Percentiles rank a stretch among this genome's conserved stretches.
Conservation (phyloP, 371 early-diverging fungal genomes). For the Synchytrium microbalum region DNA sequence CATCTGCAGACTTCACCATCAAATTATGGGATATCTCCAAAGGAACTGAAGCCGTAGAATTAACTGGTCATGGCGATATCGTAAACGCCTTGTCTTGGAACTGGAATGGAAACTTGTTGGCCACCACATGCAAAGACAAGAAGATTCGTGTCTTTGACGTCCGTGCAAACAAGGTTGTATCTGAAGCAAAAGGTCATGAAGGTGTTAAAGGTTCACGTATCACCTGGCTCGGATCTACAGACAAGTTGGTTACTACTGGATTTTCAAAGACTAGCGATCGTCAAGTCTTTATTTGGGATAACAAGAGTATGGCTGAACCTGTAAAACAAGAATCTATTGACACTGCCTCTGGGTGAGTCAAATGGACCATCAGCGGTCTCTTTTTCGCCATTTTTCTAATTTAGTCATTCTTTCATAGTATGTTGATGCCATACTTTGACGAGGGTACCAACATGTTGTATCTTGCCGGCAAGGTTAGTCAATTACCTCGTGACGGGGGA, state of each 20-base stretch:
- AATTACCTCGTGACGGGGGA: no score
- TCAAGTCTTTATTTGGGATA: slow-evolving; percentile 86
- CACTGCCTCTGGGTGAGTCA: slow-evolving; percentile 67
- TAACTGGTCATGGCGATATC: slow-evolving; percentile 85
- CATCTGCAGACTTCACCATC: slow-evolving; percentile 87
- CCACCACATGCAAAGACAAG: slow-evolving; percentile 94
- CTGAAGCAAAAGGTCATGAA: slow-evolving; percentile 77
- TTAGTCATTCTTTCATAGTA: slow-evolving; percentile 30
- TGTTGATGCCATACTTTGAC: slow-evolving; percentile 95
- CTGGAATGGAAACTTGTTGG: slow-evolving; percentile 77
- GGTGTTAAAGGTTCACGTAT: slow-evolving; percentile 95
- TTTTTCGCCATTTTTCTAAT: slow-evolving; percentile 3
- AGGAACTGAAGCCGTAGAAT: slow-evolving; percentile 73
- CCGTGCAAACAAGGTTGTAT: slow-evolving; percentile 73
- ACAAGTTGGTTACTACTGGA: slow-evolving; percentile 86
- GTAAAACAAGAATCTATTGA: slow-evolving; percentile 73
- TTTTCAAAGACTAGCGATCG: slow-evolving; percentile 89
- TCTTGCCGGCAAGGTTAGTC: slow-evolving; percentile 85
- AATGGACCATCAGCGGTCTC: not conserved
- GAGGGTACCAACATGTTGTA: slow-evolving; percentile 80
- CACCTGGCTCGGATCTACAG: slow-evolving; percentile 78
- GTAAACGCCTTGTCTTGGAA: slow-evolving; percentile 89
- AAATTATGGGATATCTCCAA: slow-evolving; percentile 95
- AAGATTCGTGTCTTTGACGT: slow-evolving; percentile 89
- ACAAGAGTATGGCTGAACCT: slow-evolving; percentile 63